Conservation (phyloP, 2,329 filamentous ascomycete species). For the Apiospora rasikravindrae region DNA sequence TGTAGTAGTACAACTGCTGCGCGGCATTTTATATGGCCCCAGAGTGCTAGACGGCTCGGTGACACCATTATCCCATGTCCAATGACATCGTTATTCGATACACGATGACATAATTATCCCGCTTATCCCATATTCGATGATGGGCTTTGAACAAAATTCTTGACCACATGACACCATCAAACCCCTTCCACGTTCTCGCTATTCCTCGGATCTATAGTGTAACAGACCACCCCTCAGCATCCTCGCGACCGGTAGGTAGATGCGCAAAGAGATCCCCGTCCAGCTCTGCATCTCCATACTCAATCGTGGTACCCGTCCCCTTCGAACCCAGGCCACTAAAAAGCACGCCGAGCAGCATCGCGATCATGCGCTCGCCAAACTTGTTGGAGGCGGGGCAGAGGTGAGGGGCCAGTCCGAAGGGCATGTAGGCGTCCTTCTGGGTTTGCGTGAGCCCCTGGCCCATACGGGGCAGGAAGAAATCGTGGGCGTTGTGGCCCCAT, state of each 20-base stretch:
- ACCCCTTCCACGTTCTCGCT: background rate
- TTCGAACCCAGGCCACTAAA: constrained; percentile 28
- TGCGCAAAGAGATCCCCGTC: background rate
- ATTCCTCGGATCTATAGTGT: background rate
- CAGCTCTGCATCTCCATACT: constrained; percentile 22
- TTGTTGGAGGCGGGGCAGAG: constrained; percentile 37
- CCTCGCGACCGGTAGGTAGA: constrained; percentile 36
- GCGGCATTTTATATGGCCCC: background rate
- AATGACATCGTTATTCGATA: no score
- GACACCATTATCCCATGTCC: no score
- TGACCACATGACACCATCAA: background rate
- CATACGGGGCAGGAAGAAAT: constrained; percentile 48
- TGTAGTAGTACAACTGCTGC: background rate
- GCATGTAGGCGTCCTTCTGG: constrained; percentile 38
- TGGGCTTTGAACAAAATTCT: background rate
- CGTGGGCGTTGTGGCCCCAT: constrained; percentile 48
- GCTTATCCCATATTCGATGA: background rate
- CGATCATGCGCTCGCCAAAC: constrained; percentile 38
- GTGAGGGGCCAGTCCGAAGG: constrained; percentile 36
- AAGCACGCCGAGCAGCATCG: constrained; percentile 35
- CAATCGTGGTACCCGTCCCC: constrained; percentile 22
- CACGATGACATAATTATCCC: no score
- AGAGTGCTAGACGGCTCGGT: background rate
- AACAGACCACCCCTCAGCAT: constrained; percentile 37
- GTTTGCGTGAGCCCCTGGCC: constrained; percentile 20